Evolutionary conservation across 345 rosid species (phyloP), one percentile per base, ranked within the genome.

Genomic region (Aquilaria sinensis): DNA sequence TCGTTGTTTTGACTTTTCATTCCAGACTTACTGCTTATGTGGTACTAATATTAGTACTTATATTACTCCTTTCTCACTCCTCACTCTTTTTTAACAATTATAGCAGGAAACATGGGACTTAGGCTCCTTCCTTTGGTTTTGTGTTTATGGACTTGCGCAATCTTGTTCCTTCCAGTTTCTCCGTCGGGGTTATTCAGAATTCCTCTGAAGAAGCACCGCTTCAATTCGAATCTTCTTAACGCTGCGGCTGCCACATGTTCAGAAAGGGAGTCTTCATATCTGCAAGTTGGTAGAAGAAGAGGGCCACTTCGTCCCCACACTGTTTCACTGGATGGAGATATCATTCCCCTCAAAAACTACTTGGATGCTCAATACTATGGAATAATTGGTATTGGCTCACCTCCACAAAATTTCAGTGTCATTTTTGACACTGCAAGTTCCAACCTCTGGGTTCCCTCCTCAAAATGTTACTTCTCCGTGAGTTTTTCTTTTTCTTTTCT

Each of bases 401-500:
- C 92, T 3, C 79, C 92, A 0, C 97, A 90, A 66, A 80, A 76
- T 30, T 90, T 90, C 70, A 64, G 87, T 10, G 97, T 90, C 73
- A 68, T 85, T 62, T 90, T 90, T 53, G 95, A 90, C 58, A 85
- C 97, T 0, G 97, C 95, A 31, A 90, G 95, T 65, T 90, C 97
- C 47, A 87, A 90, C 65, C 87, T 90, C 51, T 90, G 97, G 97
- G 78, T 90, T 67, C 97, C 97, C 30, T 90, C 97, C 4, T 69
- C 86, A 56, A 82, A 83, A 63, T 90, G 97, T 69, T 74, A 67
- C 71, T 78, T 87, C 52, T 79, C 90, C 13, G 97, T 87, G 71
- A 83, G 92, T 74, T 65, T 29, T 30, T 23, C 23, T 23, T 23
- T 23, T 23, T 23, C 23, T 23, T 23, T 23, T 33, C n/a, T 43